Evolutionary conservation across 2,329 filamentous ascomycete genomes (phyloP).

Genomic region (Hypoxylon sp.): DNA sequence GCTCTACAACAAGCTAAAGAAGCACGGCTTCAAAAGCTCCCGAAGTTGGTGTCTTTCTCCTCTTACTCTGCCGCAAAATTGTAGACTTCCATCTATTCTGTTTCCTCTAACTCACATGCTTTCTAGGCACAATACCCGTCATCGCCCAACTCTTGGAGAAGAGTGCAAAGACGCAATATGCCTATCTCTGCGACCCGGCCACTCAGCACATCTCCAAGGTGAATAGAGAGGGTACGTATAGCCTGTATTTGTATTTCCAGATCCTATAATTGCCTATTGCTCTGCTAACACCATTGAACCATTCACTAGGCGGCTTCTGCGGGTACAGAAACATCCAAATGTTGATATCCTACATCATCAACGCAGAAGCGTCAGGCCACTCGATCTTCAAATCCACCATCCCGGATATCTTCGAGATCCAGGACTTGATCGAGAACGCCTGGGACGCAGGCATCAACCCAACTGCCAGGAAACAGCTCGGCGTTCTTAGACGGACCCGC

Average conservation of each 20-base stretch:
- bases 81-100: neutral
- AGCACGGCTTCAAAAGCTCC: slow-evolving; percentile 69
- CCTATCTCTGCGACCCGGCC: slow-evolving; percentile 83
- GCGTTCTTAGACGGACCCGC: slow-evolving; percentile 86
- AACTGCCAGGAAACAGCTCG: slow-evolving; percentile 83
- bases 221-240: slow-evolving; percentile 73
- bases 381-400: slow-evolving; percentile 72
- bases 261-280: neutral
- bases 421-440: slow-evolving; percentile 87
- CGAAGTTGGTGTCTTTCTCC: slow-evolving; percentile 60
- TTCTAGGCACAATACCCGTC: slow-evolving; percentile 71
- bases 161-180: slow-evolving; percentile 74
- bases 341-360: slow-evolving; percentile 83
- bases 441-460: slow-evolving; percentile 90
- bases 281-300: neutral
- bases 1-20: slow-evolving; percentile 74
- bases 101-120: slow-evolving; percentile 59
- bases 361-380: slow-evolving; percentile 68
- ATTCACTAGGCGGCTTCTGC: slow-evolving; percentile 81
- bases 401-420: slow-evolving; percentile 85
- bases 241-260: neutral
- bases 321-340: slow-evolving; percentile 97
- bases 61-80: neutral
- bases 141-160: slow-evolving; percentile 75
- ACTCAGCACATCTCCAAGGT: slow-evolving; percentile 88